Evolutionary conservation across 75 land plant genomes (phyloP).

Genomic region (Sequoia sempervirens): DNA sequence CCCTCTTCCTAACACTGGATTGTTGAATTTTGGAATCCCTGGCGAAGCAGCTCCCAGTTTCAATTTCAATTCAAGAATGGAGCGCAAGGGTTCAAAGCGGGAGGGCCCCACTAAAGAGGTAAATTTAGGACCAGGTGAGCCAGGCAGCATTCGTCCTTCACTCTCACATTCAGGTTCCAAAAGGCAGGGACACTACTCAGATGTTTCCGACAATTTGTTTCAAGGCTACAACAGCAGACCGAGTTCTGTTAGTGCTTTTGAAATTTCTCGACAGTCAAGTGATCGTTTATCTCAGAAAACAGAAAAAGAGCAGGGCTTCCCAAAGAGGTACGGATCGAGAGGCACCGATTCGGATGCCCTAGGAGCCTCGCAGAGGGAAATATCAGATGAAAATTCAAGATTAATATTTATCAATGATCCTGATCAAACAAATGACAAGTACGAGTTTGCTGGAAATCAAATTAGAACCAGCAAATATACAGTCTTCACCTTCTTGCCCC

Average conservation of each 20-base stretch:
- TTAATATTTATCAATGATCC: conserved; percentile 72
- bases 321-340: conserved; percentile 34
- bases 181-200: neutral
- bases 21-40: neutral
- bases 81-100: neutral
- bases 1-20: neutral
- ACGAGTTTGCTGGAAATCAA: conserved; percentile 64
- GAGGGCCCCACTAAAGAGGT: neutral
- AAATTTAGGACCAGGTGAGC: neutral
- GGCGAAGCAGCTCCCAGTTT: neutral
- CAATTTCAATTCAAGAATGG: neutral
- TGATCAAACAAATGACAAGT: conserved; percentile 55
- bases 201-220: neutral
- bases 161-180: neutral
- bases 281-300: neutral
- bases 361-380: conserved; percentile 51
- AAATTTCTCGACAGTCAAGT: conserved; percentile 12
- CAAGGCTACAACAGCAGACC: neutral
- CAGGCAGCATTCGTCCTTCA: neutral
- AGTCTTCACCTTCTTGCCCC: conserved; percentile 69
- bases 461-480: conserved; percentile 84
- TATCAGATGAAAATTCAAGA: conserved; percentile 53
- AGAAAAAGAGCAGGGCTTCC: neutral
- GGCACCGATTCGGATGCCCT: conserved; percentile 35
- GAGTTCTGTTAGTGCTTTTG: neutral